A percentile compares a stretch with the other conserved stretches of the same genome.
Conservation (phyloP, 2,329 filamentous ascomycete genomes). For the Monosporascus sp. region DNA sequence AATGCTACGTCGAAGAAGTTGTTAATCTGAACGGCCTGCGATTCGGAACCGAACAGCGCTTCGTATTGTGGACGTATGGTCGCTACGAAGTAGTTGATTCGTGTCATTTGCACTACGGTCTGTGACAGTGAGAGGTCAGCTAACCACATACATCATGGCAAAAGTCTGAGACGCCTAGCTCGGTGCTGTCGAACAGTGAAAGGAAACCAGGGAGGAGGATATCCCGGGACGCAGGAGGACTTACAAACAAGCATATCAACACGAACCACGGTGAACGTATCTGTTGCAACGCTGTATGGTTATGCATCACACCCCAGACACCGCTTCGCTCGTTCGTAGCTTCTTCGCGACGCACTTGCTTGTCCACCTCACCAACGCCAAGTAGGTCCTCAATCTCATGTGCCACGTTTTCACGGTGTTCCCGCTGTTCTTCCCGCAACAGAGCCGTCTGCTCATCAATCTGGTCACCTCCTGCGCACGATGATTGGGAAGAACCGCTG, state of each 20-base stretch:
- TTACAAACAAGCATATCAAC: conserved; percentile 66
- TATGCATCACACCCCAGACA: conserved; percentile 84
- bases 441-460: conserved; percentile 53
- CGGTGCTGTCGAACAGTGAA: too few species aligned
- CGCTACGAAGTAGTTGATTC: conserved; percentile 91
- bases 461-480: conserved; percentile 41
- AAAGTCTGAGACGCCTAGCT: too few species aligned
- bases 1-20: conserved; percentile 82
- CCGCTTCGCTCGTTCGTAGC: conserved; percentile 65
- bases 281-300: conserved; percentile 63
- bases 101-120: conserved; percentile 70
- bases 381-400: conserved; percentile 70
- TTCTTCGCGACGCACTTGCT: conserved; percentile 63
- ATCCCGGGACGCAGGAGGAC: neutral
- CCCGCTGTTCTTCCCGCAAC: conserved; percentile 50
- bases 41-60: conserved; percentile 60
- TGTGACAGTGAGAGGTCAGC: neutral
- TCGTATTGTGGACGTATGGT: conserved; percentile 80
- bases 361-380: conserved; percentile 55
- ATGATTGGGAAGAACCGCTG: conserved; percentile 21
- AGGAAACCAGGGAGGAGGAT: neutral
- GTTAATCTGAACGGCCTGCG: conserved; percentile 65
- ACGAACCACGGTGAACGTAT: conserved; percentile 79
- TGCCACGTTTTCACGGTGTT: conserved; percentile 57
- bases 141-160: neutral